phyloP scores from a whole-genome alignment of 805 yeast genomes.

The Saccharomycodes ludwigii region DNA sequence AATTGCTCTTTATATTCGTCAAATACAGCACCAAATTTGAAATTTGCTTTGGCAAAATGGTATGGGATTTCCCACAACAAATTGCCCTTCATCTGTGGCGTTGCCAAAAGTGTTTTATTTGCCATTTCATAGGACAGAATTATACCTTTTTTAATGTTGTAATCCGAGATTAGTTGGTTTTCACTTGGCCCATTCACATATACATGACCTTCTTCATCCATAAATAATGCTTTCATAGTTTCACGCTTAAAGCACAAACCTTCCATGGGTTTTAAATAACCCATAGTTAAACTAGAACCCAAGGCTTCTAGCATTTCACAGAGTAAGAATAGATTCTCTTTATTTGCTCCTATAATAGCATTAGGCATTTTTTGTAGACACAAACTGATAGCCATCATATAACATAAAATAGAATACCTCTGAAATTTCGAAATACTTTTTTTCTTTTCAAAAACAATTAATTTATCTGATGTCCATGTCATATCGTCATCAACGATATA shows the following conservation, averaged over 20 bases:
- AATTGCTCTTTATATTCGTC: conserved; percentile 24
- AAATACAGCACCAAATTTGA: conserved; percentile 28
- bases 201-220: conserved; percentile 13
- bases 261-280: conserved; percentile 51
- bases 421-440: conserved; percentile 50
- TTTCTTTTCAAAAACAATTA: conserved; percentile 51
- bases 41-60: conserved; percentile 44
- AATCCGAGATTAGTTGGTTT: conserved; percentile 14
- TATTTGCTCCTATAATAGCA: neutral
- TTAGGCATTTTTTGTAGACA: conserved; percentile 5
- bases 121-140: conserved; percentile 15
- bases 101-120: conserved; percentile 12
- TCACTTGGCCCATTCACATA: conserved; percentile 6
- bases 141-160: conserved; percentile 20
- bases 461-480: conserved; percentile 83
- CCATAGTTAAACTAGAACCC: conserved; percentile 31
- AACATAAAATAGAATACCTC: conserved; percentile 59
- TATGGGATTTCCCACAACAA: conserved; percentile 52
- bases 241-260: conserved; percentile 38
- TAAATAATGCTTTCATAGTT: conserved; percentile 8
- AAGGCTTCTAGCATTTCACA: conserved; percentile 12
- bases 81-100: conserved; percentile 13
- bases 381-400: conserved; percentile 54
- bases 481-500: conserved; percentile 77
- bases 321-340: neutral